These are phyloP conservation scores for Sporisorium exsertum DNA, from an alignment of 1,284 basidiomycete genomes.

Conservation along the genomic window DNA sequence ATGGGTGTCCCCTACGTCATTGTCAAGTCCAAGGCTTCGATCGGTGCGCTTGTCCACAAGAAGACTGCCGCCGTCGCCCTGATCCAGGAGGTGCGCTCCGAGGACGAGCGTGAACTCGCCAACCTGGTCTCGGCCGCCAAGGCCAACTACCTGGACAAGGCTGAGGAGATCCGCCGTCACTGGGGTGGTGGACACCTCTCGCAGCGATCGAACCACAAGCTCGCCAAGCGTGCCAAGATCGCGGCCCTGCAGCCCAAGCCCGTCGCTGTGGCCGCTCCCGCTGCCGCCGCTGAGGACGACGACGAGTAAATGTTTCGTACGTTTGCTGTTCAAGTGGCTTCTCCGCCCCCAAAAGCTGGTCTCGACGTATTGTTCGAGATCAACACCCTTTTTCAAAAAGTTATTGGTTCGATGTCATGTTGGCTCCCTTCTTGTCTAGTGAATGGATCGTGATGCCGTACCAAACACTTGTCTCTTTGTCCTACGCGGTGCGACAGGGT, in stretches of 20 bases:
- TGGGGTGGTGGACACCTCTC: conserved; percentile 98
- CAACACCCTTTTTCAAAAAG: conserved; percentile 26
- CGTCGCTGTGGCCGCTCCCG: conserved; percentile 36
- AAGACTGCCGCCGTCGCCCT: conserved; percentile 94
- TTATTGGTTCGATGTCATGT: conserved; percentile 34
- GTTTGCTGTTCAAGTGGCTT: conserved; percentile 17
- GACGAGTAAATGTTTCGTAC: conserved; percentile 48
- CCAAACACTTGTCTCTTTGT: not conserved
- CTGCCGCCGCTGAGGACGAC: conserved; percentile 41
- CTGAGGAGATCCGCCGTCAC: conserved; percentile 87
- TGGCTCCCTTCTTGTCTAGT: conserved; percentile 24
- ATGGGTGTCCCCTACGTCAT: conserved; percentile 99
- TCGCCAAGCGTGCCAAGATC: conserved; percentile 93
- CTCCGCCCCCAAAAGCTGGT: conserved; percentile 39
- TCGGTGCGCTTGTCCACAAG: conserved; percentile 96
- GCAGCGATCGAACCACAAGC: conserved; percentile 90
- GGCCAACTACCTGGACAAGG: conserved; percentile 95
- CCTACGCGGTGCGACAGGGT: conserved; percentile 3
- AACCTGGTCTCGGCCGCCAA: conserved; percentile 93
- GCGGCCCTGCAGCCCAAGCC: conserved; percentile 71
- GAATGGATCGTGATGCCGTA: conserved; percentile 45
- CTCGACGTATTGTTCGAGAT: conserved; percentile 13
- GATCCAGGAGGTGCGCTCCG: conserved; percentile 91
- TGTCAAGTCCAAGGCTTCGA: conserved; percentile 94
- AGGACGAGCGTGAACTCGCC: conserved; percentile 92